These are phyloP conservation scores for Boletus smithii DNA, from an alignment of 1,284 basidiomycete genomes.

Conservation along the genomic window DNA sequence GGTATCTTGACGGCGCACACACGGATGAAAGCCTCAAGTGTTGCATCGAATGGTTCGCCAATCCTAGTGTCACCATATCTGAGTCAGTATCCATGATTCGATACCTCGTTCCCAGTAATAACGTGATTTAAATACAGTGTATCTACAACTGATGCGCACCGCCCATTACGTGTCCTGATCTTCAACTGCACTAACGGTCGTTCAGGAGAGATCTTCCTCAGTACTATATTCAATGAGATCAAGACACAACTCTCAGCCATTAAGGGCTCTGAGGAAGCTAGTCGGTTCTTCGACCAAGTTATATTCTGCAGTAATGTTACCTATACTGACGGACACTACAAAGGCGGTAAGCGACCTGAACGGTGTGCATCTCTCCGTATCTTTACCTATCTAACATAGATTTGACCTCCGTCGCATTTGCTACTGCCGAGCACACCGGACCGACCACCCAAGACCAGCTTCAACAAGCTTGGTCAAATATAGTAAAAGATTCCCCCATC, in stretches of 20 bases:
- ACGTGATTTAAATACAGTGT: slow-evolving; percentile 7
- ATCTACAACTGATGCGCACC: slow-evolving; percentile 8
- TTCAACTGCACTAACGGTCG: slow-evolving; percentile 97
- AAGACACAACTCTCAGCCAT: slow-evolving; percentile 46
- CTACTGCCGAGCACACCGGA: slow-evolving; percentile 59
- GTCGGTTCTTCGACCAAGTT: slow-evolving; percentile 74
- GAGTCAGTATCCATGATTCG: slow-evolving; percentile 23
- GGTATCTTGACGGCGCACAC: slow-evolving; percentile 96
- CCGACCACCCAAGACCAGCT: slow-evolving; percentile 78
- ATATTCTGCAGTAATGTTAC: slow-evolving; percentile 98
- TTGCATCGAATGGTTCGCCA: slow-evolving; percentile 85
- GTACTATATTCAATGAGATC: slow-evolving; percentile 51
- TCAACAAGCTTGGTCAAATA: slow-evolving; percentile 66
- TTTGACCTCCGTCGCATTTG: slow-evolving; percentile 65
- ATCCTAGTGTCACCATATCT: slow-evolving; percentile 47
- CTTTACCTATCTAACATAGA: slow-evolving; percentile 44
- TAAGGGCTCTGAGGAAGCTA: slow-evolving; percentile 36
- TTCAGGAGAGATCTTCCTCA: slow-evolving; percentile 73
- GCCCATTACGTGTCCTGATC: slow-evolving; percentile 62
- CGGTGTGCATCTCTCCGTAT: not conserved
- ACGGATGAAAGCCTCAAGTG: slow-evolving; percentile 87
- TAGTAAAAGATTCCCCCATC: slow-evolving; percentile 59
- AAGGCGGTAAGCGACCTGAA: slow-evolving; percentile 66
- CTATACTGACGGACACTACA: slow-evolving; percentile 84
- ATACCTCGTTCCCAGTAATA: not conserved